phyloP scores from a whole-genome alignment of 1,284 basidiomycete species.

The Dichomitus squalens region DNA sequence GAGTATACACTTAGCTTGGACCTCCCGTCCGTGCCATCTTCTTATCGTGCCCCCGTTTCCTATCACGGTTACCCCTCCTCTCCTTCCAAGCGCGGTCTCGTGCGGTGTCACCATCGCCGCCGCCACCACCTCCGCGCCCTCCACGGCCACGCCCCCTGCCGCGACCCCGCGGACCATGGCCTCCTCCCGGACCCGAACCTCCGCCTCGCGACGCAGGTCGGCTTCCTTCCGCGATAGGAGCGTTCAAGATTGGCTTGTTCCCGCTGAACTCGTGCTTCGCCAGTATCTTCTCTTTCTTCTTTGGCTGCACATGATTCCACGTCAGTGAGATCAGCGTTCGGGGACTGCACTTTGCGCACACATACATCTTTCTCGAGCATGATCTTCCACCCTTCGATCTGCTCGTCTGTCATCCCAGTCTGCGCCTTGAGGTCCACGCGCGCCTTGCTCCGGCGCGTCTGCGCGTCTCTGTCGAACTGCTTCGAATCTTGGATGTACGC shows the following conservation, averaged over 20 bases:
- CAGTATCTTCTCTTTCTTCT: conserved; percentile 72
- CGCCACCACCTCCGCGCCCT: conserved; percentile 37
- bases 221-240: conserved; percentile 15
- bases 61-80: conserved; percentile 59
- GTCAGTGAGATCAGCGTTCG: background rate
- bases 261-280: conserved; percentile 76
- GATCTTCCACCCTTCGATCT: conserved; percentile 86
- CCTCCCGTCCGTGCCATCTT: conserved; percentile 67
- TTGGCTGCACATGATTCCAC: conserved; percentile 41
- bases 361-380: conserved; percentile 86
- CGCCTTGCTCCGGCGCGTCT: conserved; percentile 67
- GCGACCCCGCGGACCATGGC: conserved; percentile 35
- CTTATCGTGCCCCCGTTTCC: conserved; percentile 75
- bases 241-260: conserved; percentile 42
- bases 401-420: conserved; percentile 77
- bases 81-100: conserved; percentile 69
- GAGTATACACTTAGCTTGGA: conserved; percentile 20
- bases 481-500: conserved; percentile 76
- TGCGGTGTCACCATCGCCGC: conserved; percentile 34
- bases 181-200: conserved; percentile 25
- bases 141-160: conserved; percentile 32
- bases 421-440: conserved; percentile 64
- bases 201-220: conserved; percentile 24
- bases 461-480: conserved; percentile 75
- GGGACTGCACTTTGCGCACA: conserved; percentile 7